Percentiles rank a stretch among this genome's conserved stretches.
These are phyloP conservation scores for Coemansia sp. DNA, from an alignment of 192 early-diverging fungal species.

Conservation along the genomic window DNA sequence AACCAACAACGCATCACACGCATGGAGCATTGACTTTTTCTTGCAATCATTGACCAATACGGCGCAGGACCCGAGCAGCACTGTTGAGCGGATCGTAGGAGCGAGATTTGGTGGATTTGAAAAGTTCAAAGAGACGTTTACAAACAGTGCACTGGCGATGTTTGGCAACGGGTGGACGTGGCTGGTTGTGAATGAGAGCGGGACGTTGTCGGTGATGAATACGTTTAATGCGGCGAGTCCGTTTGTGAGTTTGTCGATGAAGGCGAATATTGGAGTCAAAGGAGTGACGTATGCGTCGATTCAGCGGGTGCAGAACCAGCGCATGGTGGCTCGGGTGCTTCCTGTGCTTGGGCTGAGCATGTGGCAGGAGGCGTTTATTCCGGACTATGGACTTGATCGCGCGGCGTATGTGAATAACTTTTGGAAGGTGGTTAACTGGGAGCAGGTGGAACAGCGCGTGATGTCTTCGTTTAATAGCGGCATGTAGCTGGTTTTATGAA, in stretches of 20 bases:
- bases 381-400: constrained; percentile 48
- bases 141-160: constrained; percentile 32
- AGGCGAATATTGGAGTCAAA: constrained; percentile 4
- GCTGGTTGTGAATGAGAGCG: constrained; percentile 45
- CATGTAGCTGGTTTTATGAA: neutral
- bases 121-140: constrained; percentile 43
- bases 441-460: constrained; percentile 45
- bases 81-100: constrained; percentile 28
- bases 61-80: constrained; percentile 15
- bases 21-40: constrained; percentile 58
- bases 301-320: constrained; percentile 12
- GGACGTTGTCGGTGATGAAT: constrained; percentile 47
- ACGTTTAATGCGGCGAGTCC: constrained; percentile 50
- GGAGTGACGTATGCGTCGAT: constrained; percentile 31
- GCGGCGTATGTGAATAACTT: constrained; percentile 44
- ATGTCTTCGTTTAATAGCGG: constrained; percentile 2
- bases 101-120: constrained; percentile 43
- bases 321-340: constrained; percentile 28
- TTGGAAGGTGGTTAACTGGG: constrained; percentile 55
- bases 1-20: constrained; percentile 54
- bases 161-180: constrained; percentile 59
- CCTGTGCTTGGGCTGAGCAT: constrained; percentile 53
- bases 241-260: constrained; percentile 36
- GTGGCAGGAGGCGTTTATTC: constrained; percentile 56
- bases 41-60: constrained; percentile 40